phyloP scores from a whole-genome alignment of 164 flowering plant genomes.

The Nymphaea colorata region DNA sequence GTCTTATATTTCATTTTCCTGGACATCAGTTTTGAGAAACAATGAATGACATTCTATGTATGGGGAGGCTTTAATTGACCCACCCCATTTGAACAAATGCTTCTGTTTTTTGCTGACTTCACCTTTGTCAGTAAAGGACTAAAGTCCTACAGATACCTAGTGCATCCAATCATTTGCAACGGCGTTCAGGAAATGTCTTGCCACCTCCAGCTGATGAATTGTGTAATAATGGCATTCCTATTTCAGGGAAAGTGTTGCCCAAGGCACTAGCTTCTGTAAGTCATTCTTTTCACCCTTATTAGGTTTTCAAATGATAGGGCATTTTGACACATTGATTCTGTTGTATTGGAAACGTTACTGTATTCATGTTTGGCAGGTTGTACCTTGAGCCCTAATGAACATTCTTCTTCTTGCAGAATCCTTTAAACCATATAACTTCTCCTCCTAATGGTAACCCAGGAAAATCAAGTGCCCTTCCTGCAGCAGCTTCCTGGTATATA shows the following conservation, averaged over 20 bases:
- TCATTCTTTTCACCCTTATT: not conserved
- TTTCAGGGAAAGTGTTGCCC: constrained; percentile 15
- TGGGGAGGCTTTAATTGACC: no score
- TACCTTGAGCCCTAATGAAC: not conserved
- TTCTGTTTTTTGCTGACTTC: not conserved
- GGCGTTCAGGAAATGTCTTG: constrained; percentile 37
- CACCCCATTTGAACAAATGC: not conserved
- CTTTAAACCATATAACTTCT: constrained; percentile 34
- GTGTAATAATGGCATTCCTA: constrained; percentile 6
- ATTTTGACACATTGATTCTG: constrained; percentile 1
- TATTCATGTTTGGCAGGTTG: not conserved
- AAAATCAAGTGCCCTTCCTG: constrained; percentile 66
- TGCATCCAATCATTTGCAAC: constrained; percentile 23
- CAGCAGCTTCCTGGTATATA: constrained; percentile 78
- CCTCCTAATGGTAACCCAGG: constrained; percentile 67
- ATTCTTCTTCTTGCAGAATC: constrained; percentile 22
- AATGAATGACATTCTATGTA: no score
- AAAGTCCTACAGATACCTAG: constrained; percentile 45
- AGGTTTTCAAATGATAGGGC: not conserved
- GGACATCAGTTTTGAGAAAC: not conserved
- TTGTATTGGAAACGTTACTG: not conserved
- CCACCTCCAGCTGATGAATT: constrained; percentile 45
- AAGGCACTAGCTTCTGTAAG: constrained; percentile 30
- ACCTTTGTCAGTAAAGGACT: constrained; percentile 2
- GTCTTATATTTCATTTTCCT: not conserved